These are phyloP conservation scores for Cicer judaicum DNA, from an alignment of 306 rosid genomes.

Conservation along the genomic window DNA sequence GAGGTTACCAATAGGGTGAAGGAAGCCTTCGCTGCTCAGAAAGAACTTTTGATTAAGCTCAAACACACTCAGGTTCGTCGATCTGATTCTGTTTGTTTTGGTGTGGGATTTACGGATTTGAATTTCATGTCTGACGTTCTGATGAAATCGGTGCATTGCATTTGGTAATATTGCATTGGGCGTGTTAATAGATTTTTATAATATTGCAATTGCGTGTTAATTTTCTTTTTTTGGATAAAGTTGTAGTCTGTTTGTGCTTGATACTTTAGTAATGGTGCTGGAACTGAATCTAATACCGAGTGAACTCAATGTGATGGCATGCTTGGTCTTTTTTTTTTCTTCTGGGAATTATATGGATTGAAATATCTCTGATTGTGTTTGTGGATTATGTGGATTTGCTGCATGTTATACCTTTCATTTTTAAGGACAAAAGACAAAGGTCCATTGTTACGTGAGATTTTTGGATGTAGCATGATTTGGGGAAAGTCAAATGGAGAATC, in stretches of 20 bases:
- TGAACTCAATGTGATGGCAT: slow-evolving; percentile 25
- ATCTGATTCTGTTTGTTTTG: slow-evolving; percentile 6
- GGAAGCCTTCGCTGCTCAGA: slow-evolving; percentile 77
- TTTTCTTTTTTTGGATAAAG: background rate
- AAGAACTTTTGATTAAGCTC: slow-evolving; percentile 68
- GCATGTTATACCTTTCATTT: background rate
- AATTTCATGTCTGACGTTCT: slow-evolving; percentile 19
- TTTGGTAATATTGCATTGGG: slow-evolving; percentile 2
- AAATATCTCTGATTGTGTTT: background rate
- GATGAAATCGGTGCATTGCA: background rate
- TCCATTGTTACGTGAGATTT: background rate
- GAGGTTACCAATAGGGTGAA: slow-evolving; percentile 57
- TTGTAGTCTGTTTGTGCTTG: background rate
- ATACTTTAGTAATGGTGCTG: background rate
- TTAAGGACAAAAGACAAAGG: background rate
- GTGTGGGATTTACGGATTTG: slow-evolving; percentile 32
- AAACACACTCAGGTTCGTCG: slow-evolving; percentile 73
- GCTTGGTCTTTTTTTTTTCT: background rate
- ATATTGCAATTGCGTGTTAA: background rate
- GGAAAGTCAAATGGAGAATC: slow-evolving; percentile 14
- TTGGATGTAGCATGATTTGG: background rate
- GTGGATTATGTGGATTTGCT: slow-evolving; percentile 7
- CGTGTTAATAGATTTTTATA: background rate
- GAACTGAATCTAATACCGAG: background rate
- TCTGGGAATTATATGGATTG: background rate